Base-by-base conservation (phyloP, 176 grass and related monocot species). In the Zea luxurians region DNA sequence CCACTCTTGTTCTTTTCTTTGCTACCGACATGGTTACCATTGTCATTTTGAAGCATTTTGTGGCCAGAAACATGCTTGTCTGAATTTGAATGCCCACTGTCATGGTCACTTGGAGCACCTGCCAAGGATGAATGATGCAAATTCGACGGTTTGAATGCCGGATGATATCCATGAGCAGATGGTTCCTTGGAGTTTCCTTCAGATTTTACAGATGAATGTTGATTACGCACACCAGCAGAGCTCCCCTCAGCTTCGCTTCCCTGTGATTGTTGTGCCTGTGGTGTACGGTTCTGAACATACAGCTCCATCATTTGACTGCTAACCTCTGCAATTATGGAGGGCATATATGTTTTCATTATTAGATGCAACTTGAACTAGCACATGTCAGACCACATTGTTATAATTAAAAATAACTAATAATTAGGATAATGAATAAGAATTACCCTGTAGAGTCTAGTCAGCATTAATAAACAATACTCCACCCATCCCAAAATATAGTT, bases 241-340 rank as follows among this genome's bases (percentile, higher is more conserved):
- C 86, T 93, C 49, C 86, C 88, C 78, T 97, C 86, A 3, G 93
- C 80, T 83, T 97, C 94, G 78, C 91, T 80, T 80, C 84, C 86
- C 60, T 93, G 88, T 48, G 89, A 78, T 66, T 84, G 48, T 37
- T 80, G 86, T 48, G 75, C 77, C 47, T 79, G 83, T 15, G 82
- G 63, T 9, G 74, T 75, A 64, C 86, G 89, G 61, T 97, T 97
- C 78, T 84, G 79, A 66, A 90, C 91, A 79, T 97, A 97, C 40
- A 97, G 59, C 83, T 97, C 94, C 84, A 97, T 78, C 91, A 97
- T 97, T 87, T 97, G 94, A 75, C 86, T 93, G 80, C 89, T 97
- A 67, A 93, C 86, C 74, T 93, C 94, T 93, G 89, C 74, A 78
- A 77, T 50, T 43, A 79, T 68, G 36, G 13, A 68, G 4, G 10